These are phyloP conservation scores for Senna siamea DNA, from an alignment of 306 rosid species.

Conservation along the genomic window DNA sequence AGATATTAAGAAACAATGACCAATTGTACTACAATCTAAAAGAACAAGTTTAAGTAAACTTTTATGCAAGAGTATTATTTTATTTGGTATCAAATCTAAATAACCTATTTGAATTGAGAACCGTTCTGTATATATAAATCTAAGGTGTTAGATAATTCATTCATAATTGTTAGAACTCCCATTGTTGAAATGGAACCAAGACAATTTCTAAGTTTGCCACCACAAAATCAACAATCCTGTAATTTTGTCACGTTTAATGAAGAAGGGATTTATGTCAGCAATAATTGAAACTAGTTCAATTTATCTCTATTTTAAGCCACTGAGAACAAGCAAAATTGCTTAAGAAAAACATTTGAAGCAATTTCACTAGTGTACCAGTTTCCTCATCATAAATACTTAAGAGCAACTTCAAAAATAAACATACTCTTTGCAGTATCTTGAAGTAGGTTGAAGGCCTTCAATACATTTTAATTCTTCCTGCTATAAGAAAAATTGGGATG, in stretches of 20 bases:
- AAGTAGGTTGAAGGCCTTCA: too few species aligned
- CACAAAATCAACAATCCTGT: constrained; percentile 80
- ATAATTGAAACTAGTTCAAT: background rate
- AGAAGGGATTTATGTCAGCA: background rate
- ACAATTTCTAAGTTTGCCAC: constrained; percentile 43
- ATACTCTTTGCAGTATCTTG: too few species aligned
- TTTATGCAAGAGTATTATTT: background rate
- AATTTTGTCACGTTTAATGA: constrained; percentile 34
- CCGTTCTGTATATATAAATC: background rate
- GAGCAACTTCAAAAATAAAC: too few species aligned
- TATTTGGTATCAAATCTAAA: background rate
- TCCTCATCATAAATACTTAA: too few species aligned
- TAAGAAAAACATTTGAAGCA: background rate
- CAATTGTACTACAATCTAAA: background rate
- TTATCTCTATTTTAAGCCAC: background rate
- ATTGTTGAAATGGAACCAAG: background rate
- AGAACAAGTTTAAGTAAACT: background rate
- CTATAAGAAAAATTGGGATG: too few species aligned
- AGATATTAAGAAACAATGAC: background rate
- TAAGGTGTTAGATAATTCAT: too few species aligned
- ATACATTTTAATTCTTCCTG: too few species aligned
- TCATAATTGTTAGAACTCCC: too few species aligned
- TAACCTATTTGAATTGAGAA: background rate
- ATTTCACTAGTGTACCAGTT: background rate
- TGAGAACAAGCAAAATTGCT: too few species aligned